Evolutionary conservation across 148 eudicot species (phyloP).

Genomic region (Cornus kousa): DNA sequence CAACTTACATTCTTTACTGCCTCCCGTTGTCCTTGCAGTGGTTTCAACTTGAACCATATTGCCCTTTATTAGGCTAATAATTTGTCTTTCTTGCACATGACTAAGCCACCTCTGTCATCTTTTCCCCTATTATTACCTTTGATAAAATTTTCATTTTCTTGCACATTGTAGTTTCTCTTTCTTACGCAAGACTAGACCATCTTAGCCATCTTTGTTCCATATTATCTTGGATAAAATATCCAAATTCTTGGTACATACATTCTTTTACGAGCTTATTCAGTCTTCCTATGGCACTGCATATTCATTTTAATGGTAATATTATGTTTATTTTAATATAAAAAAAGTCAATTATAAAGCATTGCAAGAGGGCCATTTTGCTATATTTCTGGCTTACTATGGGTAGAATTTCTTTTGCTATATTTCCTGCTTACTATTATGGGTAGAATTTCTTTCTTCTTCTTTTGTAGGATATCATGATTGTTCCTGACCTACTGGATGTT

Average conservation of each 20-base stretch:
- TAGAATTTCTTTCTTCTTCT: too few species aligned
- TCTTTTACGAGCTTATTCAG: not conserved
- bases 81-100: not conserved
- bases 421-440: too few species aligned
- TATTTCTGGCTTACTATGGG: too few species aligned
- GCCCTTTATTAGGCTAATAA: not conserved
- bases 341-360: too few species aligned
- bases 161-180: too few species aligned
- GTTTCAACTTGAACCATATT: not conserved
- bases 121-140: not conserved
- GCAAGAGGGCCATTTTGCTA: too few species aligned
- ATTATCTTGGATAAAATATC: not conserved
- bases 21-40: not conserved
- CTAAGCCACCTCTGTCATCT: not conserved
- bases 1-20: not conserved
- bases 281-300: not conserved
- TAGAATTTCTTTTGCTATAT: too few species aligned
- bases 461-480: too few species aligned
- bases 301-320: too few species aligned
- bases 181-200: not conserved
- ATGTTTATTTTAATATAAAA: too few species aligned
- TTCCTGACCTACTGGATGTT: too few species aligned
- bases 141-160: too few species aligned
- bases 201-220: not conserved
- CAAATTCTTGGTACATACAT: not conserved